A percentile compares a stretch with the other conserved stretches of the same genome.
phyloP scores from a whole-genome alignment of 306 rosid genomes.

The Amphicarpaea edgeworthii region DNA sequence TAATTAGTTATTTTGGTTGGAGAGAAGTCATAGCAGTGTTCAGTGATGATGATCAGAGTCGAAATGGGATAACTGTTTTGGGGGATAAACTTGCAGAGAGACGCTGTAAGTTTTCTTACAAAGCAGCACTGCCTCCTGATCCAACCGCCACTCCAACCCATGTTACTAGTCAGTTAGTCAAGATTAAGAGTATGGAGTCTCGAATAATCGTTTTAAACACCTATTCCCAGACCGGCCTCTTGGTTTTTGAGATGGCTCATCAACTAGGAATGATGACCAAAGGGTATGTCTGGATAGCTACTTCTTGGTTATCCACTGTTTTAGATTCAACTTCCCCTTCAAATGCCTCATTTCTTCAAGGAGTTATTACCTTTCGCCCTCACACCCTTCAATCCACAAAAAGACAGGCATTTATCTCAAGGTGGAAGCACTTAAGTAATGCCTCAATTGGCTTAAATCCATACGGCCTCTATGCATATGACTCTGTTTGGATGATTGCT shows the following conservation, averaged over 20 bases:
- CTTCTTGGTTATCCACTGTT: constrained; percentile 64
- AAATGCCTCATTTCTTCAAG: constrained; percentile 57
- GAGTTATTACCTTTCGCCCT: constrained; percentile 68
- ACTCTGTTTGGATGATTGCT: constrained; percentile 82
- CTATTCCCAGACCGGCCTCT: constrained; percentile 49
- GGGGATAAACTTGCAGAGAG: constrained; percentile 70
- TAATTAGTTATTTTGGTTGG: constrained; percentile 70
- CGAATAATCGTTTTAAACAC: constrained; percentile 67
- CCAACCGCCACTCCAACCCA: constrained; percentile 49
- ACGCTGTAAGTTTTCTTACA: constrained; percentile 72
- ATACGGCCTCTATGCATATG: constrained; percentile 76
- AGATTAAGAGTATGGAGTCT: constrained; percentile 64
- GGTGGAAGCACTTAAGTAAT: constrained; percentile 63
- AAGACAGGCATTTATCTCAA: constrained; percentile 59
- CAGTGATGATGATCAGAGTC: constrained; percentile 76
- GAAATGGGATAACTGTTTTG: constrained; percentile 71
- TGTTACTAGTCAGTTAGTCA: constrained; percentile 59
- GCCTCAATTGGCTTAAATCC: constrained; percentile 63
- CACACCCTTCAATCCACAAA: constrained; percentile 70
- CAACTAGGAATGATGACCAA: constrained; percentile 69
- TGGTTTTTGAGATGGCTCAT: constrained; percentile 62
- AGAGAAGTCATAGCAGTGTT: constrained; percentile 71
- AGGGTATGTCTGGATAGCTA: constrained; percentile 85
- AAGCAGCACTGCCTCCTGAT: constrained; percentile 61
- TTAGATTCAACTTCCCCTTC: constrained; percentile 56